A percentile compares a stretch with the other conserved stretches of the same genome.
Evolutionary conservation across 2,329 filamentous ascomycete genomes (phyloP).

Genomic region (Colletotrichum endophyticum): DNA sequence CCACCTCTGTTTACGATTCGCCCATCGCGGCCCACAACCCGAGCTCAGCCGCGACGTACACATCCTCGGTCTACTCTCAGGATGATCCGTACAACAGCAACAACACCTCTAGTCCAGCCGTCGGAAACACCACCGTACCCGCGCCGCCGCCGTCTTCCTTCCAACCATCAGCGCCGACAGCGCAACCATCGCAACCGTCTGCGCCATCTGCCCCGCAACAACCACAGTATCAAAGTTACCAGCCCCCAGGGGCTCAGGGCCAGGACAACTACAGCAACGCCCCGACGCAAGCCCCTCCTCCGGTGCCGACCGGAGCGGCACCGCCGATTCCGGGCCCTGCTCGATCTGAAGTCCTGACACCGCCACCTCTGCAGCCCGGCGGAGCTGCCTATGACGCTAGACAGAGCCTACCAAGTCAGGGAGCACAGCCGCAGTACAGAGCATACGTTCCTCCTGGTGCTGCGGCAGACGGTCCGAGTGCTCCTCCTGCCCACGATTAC

Average conservation of each 20-base stretch:
- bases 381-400: constrained; percentile 54
- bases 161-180: constrained; percentile 22
- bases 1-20: constrained; percentile 79
- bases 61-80: constrained; percentile 52
- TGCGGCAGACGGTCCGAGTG: constrained; percentile 45
- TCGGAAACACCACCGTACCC: constrained; percentile 31
- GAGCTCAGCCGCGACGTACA: constrained; percentile 46
- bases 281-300: constrained; percentile 30
- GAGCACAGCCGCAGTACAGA: constrained; percentile 58
- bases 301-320: constrained; percentile 39
- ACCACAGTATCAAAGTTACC: constrained; percentile 48
- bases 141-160: constrained; percentile 26
- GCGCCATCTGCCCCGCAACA: constrained; percentile 23
- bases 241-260: constrained; percentile 33
- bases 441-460: constrained; percentile 59
- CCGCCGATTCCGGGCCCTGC: constrained; percentile 41
- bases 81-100: constrained; percentile 55
- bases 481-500: constrained; percentile 59
- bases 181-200: constrained; percentile 21
- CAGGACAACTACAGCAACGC: constrained; percentile 34
- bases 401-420: constrained; percentile 55
- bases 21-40: constrained; percentile 64
- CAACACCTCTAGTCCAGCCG: constrained; percentile 36
- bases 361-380: constrained; percentile 49
- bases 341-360: constrained; percentile 27